Evolutionary conservation across 2,329 filamentous ascomycete genomes (phyloP), one percentile per base, ranked within the genome.

Genomic region (Xylariales sp.): DNA sequence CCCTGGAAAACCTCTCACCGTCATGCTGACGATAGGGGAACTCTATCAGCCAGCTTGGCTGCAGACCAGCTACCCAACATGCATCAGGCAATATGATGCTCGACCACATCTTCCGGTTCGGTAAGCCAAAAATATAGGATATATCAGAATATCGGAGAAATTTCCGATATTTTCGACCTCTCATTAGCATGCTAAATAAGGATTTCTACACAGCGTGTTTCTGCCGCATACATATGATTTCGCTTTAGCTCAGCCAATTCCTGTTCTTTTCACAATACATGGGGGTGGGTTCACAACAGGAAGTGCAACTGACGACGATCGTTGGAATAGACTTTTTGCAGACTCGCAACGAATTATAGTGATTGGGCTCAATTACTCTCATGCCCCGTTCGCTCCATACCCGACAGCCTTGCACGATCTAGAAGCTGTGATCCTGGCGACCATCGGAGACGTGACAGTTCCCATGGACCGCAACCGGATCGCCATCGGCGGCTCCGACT

Each of bases 251-350:
- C 12, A 13, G 12, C 10, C 27, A 17, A 13, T 38, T 17, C 35
- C 35, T 10, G 28, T 32, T n/a, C n/a, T 38, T 15, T 38, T 38
- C 18, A 38, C 35, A 10, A 18, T 38, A 24, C 35, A 38, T 21
- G 35, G 35, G 17, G 35, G 35, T 18, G 35, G 35, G 10, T 38
- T 38, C 18, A 30, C 35, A 6, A 38, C 15, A 20, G 35, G 35
- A 7, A 31, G 28, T 18, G 35, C 35, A 31, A 31, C 35, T 11
- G 35, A 38, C 18, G 35, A 38, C 19, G 35, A 38, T 16, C 35
- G 35, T 14, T 38, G 35, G 35, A 38, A 38, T 38, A 27, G 35
- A 13, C 35, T 38, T 6, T 20, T 38, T 17, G 35, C 35, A 13
- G 35, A 38, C 19, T 30, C 28, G 12, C 35, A 38, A 17, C 18